These are phyloP conservation scores for sorghum (Sorghum bicolor) DNA, from an alignment of 176 grass and related monocot species.

Conservation along the genomic window Sorghum_bicolor_NCBIv3 NC_012871.2:61727001-61727500, in stretches of 20 bases:
- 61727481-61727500: background rate
- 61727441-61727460: background rate
- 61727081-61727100: too few relatives aligned
- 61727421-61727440: background rate
- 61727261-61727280: background rate
- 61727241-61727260: background rate
- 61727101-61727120: background rate
- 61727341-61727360: background rate
- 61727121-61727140: background rate
- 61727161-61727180: background rate
- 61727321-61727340: background rate
- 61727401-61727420: background rate
- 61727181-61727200: background rate
- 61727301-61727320: background rate
- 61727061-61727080: too few relatives aligned
- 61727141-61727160: background rate
- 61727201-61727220: background rate
- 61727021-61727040: too few relatives aligned
- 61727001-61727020: too few relatives aligned
- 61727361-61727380: background rate
- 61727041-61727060: too few relatives aligned
- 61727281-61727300: background rate
- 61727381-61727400: background rate
- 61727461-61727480: background rate
- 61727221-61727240: background rate